Conservation (phyloP, 768 basidiomycete species). For the Leccinum variicolor region DNA sequence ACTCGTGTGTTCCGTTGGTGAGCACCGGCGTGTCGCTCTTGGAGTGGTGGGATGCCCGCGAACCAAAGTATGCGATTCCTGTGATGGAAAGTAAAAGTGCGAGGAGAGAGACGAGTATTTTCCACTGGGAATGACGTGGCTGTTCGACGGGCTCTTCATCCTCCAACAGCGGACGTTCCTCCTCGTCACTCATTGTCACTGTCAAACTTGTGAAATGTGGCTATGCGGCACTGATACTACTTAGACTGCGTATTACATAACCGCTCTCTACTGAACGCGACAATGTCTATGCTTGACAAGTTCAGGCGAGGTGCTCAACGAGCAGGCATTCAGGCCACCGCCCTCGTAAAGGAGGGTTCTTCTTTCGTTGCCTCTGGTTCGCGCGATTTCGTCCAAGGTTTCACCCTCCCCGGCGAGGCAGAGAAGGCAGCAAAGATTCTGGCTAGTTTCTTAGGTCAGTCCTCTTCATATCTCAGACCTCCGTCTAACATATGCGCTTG, state of each 20-base stretch:
- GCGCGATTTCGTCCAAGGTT: constrained; percentile 76
- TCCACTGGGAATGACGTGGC: constrained; percentile 3
- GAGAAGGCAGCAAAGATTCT: constrained; percentile 93
- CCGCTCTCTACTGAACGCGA: not conserved
- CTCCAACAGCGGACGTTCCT: constrained; percentile 26
- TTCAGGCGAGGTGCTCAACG: constrained; percentile 78
- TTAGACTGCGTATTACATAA: constrained; percentile 17
- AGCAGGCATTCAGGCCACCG: constrained; percentile 75
- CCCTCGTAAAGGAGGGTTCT: constrained; percentile 65
- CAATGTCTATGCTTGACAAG: constrained; percentile 72
- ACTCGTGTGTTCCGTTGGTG: constrained; percentile 83
- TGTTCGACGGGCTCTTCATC: constrained; percentile 10
- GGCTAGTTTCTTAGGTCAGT: constrained; percentile 82
- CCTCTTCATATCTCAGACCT: not conserved
- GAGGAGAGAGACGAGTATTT: constrained; percentile 10
- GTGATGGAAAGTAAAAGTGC: constrained; percentile 14
- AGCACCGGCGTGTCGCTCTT: constrained; percentile 31
- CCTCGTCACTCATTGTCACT: constrained; percentile 16
- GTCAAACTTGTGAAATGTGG: constrained; percentile 15
- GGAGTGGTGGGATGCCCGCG: not conserved
- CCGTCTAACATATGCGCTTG: not conserved
- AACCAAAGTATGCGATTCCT: constrained; percentile 9
- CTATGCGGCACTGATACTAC: constrained; percentile 11
- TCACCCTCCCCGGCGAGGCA: constrained; percentile 88
- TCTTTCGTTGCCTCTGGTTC: constrained; percentile 72